Evolutionary conservation across 352 stramenopile species (phyloP).

Genomic region (Achlya hypogyna): DNA sequence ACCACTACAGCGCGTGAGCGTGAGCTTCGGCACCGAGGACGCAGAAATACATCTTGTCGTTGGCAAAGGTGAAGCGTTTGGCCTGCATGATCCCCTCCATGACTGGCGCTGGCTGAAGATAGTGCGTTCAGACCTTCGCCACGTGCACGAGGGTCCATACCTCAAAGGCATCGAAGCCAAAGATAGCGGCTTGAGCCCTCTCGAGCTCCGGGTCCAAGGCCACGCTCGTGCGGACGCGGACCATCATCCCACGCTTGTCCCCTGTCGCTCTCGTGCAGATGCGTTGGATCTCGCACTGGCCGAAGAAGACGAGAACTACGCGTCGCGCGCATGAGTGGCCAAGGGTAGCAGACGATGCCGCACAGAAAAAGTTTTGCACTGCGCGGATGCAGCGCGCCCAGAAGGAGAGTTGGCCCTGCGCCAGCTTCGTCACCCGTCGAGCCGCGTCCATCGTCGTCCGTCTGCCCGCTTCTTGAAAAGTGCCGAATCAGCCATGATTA

Average conservation of each 20-base stretch:
- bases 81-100: slow-evolving; percentile 43
- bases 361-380: slow-evolving; percentile 17
- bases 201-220: slow-evolving; percentile 52
- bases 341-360: neutral
- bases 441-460: slow-evolving; percentile 7
- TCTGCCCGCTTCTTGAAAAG: neutral
- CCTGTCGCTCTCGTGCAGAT: slow-evolving; percentile 57
- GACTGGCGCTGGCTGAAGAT: slow-evolving; percentile 42
- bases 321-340: no score
- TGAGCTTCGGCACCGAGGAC: neutral
- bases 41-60: slow-evolving; percentile 19
- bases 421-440: neutral
- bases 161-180: slow-evolving; percentile 63
- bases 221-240: slow-evolving; percentile 64
- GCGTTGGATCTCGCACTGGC: slow-evolving; percentile 62
- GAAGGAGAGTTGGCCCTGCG: neutral
- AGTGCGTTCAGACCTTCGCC: neutral
- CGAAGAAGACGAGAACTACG: slow-evolving; percentile 47
- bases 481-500: neutral
- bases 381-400: slow-evolving; percentile 6
- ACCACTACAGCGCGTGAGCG: slow-evolving; percentile 29
- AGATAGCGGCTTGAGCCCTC: slow-evolving; percentile 66
- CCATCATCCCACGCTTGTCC: slow-evolving; percentile 34
- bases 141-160: slow-evolving; percentile 22
- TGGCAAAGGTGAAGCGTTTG: slow-evolving; percentile 37